These are phyloP conservation scores for Claviceps digitariae DNA, from an alignment of 2,329 filamentous ascomycete species.

Conservation along the genomic window DNA sequence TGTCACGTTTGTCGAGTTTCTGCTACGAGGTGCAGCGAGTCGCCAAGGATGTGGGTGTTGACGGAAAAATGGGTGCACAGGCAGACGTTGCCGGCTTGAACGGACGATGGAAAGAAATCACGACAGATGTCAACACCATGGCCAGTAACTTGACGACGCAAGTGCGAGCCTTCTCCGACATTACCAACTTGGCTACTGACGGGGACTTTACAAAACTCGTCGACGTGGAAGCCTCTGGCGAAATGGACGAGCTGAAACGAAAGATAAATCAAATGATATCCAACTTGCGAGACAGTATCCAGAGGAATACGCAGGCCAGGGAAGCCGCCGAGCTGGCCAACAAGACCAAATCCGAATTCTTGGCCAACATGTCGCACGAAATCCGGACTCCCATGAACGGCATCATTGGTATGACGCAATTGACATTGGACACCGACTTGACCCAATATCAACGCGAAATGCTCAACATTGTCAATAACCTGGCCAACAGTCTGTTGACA, in stretches of 20 bases:
- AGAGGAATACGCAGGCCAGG: conserved; percentile 88
- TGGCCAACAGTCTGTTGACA: conserved; percentile 89
- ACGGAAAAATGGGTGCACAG: conserved; percentile 97
- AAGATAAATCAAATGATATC: conserved; percentile 99
- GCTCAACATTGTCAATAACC: conserved; percentile 94
- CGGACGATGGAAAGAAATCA: conserved; percentile 96
- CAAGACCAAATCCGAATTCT: conserved; percentile 95
- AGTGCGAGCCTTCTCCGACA: conserved; percentile 94
- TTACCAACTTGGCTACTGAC: conserved; percentile 93
- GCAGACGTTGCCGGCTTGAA: conserved; percentile 87
- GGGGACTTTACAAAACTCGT: conserved; percentile 96
- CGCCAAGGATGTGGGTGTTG: conserved; percentile 90
- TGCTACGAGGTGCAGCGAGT: conserved; percentile 93
- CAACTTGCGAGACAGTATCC: conserved; percentile 88
- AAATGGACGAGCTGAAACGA: conserved; percentile 97
- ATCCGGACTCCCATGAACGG: conserved; percentile 96
- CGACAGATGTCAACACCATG: conserved; percentile 93
- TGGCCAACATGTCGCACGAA: conserved; percentile 98
- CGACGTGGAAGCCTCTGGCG: conserved; percentile 90
- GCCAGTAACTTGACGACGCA: conserved; percentile 71
- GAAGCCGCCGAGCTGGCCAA: conserved; percentile 94
- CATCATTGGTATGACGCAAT: conserved; percentile 95
- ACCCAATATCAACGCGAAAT: conserved; percentile 95
- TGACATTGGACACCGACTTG: conserved; percentile 88
- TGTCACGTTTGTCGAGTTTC: conserved; percentile 87